These are phyloP conservation scores for Lasiodiplodia citricola DNA, from an alignment of 2,329 filamentous ascomycete species.

Conservation along the genomic window DNA sequence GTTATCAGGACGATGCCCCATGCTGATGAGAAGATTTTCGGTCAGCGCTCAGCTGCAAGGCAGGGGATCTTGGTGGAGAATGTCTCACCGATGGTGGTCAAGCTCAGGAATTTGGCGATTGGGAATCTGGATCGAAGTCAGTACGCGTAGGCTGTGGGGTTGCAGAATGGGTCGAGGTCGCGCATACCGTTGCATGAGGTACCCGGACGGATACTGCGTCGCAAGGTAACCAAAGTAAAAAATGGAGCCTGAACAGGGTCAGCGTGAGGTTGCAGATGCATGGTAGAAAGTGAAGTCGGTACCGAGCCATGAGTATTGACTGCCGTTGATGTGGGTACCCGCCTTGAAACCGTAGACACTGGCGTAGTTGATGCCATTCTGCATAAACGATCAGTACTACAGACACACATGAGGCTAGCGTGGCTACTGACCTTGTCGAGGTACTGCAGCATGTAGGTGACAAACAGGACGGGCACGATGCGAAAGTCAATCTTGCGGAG, in stretches of 20 bases:
- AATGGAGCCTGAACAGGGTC: constrained; percentile 42
- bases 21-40: constrained; percentile 27
- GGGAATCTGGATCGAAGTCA: constrained; percentile 38
- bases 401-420: constrained; percentile 16
- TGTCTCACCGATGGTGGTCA: constrained; percentile 43
- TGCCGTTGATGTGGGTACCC: constrained; percentile 54
- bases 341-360: constrained; percentile 55
- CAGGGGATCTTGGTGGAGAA: neutral
- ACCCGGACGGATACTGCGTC: constrained; percentile 52
- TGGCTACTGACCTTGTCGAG: constrained; percentile 45
- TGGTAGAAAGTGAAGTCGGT: constrained; percentile 27
- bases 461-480: constrained; percentile 41
- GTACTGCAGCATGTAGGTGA: constrained; percentile 47
- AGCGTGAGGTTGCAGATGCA: neutral
- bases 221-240: constrained; percentile 58
- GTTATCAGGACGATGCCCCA: constrained; percentile 51
- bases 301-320: constrained; percentile 59
- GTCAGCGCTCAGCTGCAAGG: neutral
- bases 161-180: neutral
- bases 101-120: constrained; percentile 52
- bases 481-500: constrained; percentile 39
- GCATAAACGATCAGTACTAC: neutral
- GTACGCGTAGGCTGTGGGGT: constrained; percentile 2
- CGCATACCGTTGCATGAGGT: constrained; percentile 47
- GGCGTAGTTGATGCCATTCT: constrained; percentile 58